Percentiles rank a stretch among this genome's conserved stretches.
These are phyloP conservation scores for Trametes pubescens DNA, from an alignment of 1,284 basidiomycete genomes.

Conservation along the genomic window DNA sequence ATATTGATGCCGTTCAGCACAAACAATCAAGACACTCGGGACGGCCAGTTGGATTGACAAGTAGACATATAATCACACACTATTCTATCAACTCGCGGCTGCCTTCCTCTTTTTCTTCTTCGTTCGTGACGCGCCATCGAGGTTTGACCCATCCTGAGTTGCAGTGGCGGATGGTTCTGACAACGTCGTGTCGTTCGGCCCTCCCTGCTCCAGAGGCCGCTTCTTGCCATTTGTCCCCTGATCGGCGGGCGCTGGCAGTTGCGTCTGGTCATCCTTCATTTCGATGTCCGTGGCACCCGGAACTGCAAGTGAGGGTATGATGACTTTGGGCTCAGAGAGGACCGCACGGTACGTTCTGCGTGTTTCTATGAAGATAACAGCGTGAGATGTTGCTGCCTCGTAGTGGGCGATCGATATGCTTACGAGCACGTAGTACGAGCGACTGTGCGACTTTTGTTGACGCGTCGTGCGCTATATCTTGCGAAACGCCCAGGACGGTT, in stretches of 20 bases:
- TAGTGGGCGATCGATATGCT: slow-evolving; percentile 40
- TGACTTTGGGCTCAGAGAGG: slow-evolving; percentile 71
- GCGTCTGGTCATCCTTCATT: background rate
- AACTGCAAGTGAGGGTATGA: slow-evolving; percentile 52
- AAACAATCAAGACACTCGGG: too few species aligned
- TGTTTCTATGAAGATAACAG: slow-evolving; percentile 49
- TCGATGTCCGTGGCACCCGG: background rate
- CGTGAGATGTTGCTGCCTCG: background rate
- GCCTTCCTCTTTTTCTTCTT: slow-evolving; percentile 35
- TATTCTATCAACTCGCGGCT: background rate
- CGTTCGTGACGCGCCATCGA: slow-evolving; percentile 29
- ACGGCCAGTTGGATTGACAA: too few species aligned
- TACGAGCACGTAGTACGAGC: slow-evolving; percentile 76
- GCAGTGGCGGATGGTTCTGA: background rate
- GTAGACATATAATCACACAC: too few species aligned
- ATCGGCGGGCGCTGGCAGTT: background rate
- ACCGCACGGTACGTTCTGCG: slow-evolving; percentile 73
- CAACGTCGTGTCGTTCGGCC: background rate
- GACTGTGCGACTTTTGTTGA: slow-evolving; percentile 69
- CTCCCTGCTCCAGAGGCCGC: slow-evolving; percentile 27
- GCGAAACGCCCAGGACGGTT: slow-evolving; percentile 69
- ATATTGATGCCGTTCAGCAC: too few species aligned
- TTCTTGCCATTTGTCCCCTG: slow-evolving; percentile 29
- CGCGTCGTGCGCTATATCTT: slow-evolving; percentile 70
- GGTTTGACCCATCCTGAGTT: slow-evolving; percentile 4